Conservation (phyloP, 2,329 filamentous ascomycete genomes). For the Bipolaris sorokiniana region DNA sequence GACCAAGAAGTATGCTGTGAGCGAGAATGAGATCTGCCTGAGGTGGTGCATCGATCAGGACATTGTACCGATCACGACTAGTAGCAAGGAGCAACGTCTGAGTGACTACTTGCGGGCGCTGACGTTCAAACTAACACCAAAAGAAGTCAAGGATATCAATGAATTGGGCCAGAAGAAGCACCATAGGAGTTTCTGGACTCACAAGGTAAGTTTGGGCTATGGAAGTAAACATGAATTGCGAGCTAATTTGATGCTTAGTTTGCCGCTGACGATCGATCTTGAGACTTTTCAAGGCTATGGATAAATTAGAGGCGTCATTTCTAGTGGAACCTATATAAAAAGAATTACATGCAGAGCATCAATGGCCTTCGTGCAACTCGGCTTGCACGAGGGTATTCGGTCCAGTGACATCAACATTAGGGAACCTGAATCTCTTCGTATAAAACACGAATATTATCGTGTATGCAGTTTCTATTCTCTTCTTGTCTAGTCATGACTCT, state of each 20-base stretch:
- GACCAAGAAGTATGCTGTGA: slow-evolving; percentile 67
- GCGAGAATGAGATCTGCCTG: slow-evolving; percentile 62
- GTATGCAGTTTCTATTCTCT: not conserved
- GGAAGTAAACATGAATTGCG: not conserved
- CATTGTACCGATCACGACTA: slow-evolving; percentile 65
- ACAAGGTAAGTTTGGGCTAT: slow-evolving; percentile 34
- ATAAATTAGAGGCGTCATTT: not conserved
- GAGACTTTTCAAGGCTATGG: slow-evolving; percentile 8
- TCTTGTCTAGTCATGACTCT: not conserved
- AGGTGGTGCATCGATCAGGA: slow-evolving; percentile 68
- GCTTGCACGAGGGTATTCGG: not conserved
- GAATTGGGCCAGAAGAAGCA: slow-evolving; percentile 66
- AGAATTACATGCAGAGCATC: too few relatives aligned
- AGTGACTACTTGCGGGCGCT: slow-evolving; percentile 62
- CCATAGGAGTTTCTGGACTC: slow-evolving; percentile 64
- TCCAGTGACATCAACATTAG: not conserved
- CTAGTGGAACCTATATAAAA: not conserved
- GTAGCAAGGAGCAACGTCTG: slow-evolving; percentile 64
- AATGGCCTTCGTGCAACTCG: not conserved
- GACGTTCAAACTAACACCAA: slow-evolving; percentile 64
- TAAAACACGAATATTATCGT: not conserved
- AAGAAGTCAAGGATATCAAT: slow-evolving; percentile 58
- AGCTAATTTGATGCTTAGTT: slow-evolving; percentile 44
- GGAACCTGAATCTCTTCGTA: not conserved
- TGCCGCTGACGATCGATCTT: slow-evolving; percentile 59